Evolutionary conservation across 495 filamentous ascomycete species (phyloP), one percentile per base, ranked within the genome.

Genomic region (Amorphotheca resinae): DNA sequence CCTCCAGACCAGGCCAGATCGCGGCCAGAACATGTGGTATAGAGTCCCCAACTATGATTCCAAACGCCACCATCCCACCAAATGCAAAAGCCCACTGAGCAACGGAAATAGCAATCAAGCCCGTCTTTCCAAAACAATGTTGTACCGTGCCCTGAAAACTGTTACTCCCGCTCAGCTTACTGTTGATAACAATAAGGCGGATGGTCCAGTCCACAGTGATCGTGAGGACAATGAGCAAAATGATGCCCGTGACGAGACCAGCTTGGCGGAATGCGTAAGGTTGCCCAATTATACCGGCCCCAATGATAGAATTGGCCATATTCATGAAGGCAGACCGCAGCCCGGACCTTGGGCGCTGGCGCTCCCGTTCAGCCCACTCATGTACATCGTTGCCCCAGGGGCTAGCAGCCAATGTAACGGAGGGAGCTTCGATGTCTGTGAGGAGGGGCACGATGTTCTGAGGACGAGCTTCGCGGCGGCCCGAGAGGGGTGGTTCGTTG

Each of bases 51-150:
- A 98, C 80, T 59, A 98, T 95, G 44, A 98, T 84, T 43, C 88
- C 91, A 63, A 95, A 98, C 16, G 93, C 93, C 31, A 96, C 73
- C 93, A 96, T 96, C 38, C 93, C 91, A 33, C 91, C 93, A 61
- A 95, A 98, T 35, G 93, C 91, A 70, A 98, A 98, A 26, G 83
- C 84, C 85, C 87, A 96, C 64, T 98, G 91, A 26, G 91, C 91
- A 39, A 88, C 59, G 21, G 76, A 84, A 43, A 98, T 94, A 22
- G 91, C 91, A 41, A 96, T 75, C 30, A 96, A 71, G 0, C 91
- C 91, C 25, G 76, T 68, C 52, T 74, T 78, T 12, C 91, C 91
- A 64, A 93, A 98, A 60, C 91, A 98, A 56, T 84, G 72, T 58
- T 95, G 81, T 64, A 96, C 82, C 0, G 91, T 98, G 11, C 85